Evolutionary conservation across 108 stramenopile genomes (phyloP).

Genomic region (Fistulifera pelliculosa): DNA sequence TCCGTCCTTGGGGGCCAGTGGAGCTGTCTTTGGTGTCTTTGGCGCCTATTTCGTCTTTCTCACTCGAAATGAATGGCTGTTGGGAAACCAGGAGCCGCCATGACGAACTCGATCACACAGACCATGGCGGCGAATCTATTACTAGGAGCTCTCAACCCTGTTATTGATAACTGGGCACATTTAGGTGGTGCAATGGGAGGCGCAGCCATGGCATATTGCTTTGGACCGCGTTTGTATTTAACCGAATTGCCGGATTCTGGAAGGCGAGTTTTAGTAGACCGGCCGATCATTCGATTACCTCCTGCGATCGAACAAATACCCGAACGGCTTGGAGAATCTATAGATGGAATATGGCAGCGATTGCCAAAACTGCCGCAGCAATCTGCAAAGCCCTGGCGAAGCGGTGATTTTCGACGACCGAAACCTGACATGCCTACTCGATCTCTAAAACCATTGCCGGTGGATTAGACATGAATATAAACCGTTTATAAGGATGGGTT

Average conservation of each 20-base stretch:
- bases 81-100: conserved; percentile 33
- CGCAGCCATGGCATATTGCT: conserved; percentile 59
- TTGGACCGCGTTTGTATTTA: conserved; percentile 64
- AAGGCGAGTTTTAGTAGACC: conserved; percentile 38
- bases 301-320: conserved; percentile 33
- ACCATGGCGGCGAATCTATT: conserved; percentile 33
- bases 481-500: too few relatives aligned
- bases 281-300: conserved; percentile 38
- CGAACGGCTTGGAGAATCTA: conserved; percentile 9
- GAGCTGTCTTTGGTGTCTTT: conserved; percentile 78
- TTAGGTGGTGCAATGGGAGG: conserved; percentile 39
- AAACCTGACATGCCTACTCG: too few relatives aligned
- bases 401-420: too few relatives aligned
- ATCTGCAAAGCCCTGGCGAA: too few relatives aligned
- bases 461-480: too few relatives aligned
- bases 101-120: conserved; percentile 24
- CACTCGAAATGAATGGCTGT: conserved; percentile 43
- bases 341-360: too few relatives aligned
- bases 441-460: too few relatives aligned
- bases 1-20: conserved; percentile 72
- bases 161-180: conserved; percentile 82
- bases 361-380: too few relatives aligned
- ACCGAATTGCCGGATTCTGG: conserved; percentile 33
- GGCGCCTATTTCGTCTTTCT: conserved; percentile 69
- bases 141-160: conserved; percentile 34